Conservation (phyloP, 2,329 filamentous ascomycete species). For the Penicillium concentricum region DNA sequence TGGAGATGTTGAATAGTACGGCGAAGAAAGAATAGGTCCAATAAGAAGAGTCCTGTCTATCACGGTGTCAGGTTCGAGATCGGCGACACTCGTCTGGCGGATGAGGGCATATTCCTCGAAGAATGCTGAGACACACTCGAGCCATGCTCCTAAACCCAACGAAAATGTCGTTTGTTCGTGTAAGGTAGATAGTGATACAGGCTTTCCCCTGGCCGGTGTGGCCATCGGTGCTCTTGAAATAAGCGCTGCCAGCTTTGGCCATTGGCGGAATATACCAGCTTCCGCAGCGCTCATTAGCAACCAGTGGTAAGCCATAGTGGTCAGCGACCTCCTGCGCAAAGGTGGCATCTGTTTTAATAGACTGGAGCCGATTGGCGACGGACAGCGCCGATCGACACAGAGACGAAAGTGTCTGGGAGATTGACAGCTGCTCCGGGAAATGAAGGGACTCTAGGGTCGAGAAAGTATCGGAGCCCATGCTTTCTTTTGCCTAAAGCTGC, state of each 20-base stretch:
- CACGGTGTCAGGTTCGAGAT: too few species aligned
- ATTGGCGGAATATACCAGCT: constrained; percentile 83
- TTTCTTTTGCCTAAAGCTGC: background rate
- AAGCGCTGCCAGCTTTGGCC: constrained; percentile 70
- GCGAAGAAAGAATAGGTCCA: too few species aligned
- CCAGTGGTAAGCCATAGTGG: constrained; percentile 61
- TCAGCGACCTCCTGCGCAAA: constrained; percentile 65
- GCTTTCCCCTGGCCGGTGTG: constrained; percentile 81
- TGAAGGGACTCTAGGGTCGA: constrained; percentile 48
- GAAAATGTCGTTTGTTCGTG: too few species aligned
- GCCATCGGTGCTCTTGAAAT: constrained; percentile 98
- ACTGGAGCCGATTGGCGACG: constrained; percentile 76
- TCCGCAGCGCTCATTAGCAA: constrained; percentile 93
- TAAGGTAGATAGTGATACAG: too few species aligned
- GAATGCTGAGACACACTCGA: too few species aligned
- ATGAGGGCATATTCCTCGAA: too few species aligned
- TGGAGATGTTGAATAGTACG: too few species aligned
- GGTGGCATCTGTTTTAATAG: constrained; percentile 71
- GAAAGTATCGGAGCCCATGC: constrained; percentile 31
- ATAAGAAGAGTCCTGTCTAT: too few species aligned
- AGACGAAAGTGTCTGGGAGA: constrained; percentile 67
- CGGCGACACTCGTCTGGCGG: too few species aligned
- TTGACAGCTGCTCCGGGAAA: constrained; percentile 60
- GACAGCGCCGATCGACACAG: constrained; percentile 76
- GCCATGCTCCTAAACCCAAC: too few species aligned